Evolutionary conservation across 2,329 filamentous ascomycete genomes (phyloP).

Genomic region (Dactylonectria macrodidyma): DNA sequence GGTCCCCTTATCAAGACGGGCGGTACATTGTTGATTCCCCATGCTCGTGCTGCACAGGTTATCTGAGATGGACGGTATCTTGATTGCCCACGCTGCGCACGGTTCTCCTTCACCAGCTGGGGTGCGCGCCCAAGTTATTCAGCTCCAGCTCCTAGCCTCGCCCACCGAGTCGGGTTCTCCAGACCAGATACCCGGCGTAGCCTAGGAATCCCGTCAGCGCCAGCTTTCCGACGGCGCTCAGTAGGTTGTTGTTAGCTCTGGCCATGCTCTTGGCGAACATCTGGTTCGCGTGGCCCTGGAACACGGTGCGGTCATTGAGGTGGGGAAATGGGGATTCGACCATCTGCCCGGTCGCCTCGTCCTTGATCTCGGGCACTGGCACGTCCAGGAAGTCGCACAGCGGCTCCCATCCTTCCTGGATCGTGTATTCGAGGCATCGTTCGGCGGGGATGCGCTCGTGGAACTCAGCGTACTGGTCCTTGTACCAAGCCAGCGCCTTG

Average conservation of each 20-base stretch:
- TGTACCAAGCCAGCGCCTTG: slow-evolving; percentile 56
- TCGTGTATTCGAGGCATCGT: slow-evolving; percentile 56
- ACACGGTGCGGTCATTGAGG: slow-evolving; percentile 50
- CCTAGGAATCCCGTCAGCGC: slow-evolving; percentile 45
- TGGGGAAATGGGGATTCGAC: slow-evolving; percentile 53
- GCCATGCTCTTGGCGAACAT: slow-evolving; percentile 29
- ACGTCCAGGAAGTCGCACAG: slow-evolving; percentile 58
- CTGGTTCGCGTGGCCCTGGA: slow-evolving; percentile 32
- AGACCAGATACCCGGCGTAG: slow-evolving; percentile 49
- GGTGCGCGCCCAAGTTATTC: background rate
- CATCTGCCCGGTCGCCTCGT: slow-evolving; percentile 50
- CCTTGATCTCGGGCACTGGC: slow-evolving; percentile 52
- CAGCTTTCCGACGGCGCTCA: slow-evolving; percentile 42
- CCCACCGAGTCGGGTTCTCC: slow-evolving; percentile 49
- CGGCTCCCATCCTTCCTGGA: slow-evolving; percentile 59
- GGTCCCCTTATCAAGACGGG: background rate
- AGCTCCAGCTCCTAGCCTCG: slow-evolving; percentile 31
- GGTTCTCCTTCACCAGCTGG: slow-evolving; percentile 18
- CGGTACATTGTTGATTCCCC: background rate
- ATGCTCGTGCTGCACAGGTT: background rate
- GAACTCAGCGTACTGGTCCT: slow-evolving; percentile 55
- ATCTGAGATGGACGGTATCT: slow-evolving; percentile 14
- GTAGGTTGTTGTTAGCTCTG: slow-evolving; percentile 47
- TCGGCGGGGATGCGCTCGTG: slow-evolving; percentile 52
- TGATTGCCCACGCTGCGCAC: slow-evolving; percentile 17